Base-by-base conservation (phyloP, 768 basidiomycete genomes). In the Phlebiopsis gigantea region DNA sequence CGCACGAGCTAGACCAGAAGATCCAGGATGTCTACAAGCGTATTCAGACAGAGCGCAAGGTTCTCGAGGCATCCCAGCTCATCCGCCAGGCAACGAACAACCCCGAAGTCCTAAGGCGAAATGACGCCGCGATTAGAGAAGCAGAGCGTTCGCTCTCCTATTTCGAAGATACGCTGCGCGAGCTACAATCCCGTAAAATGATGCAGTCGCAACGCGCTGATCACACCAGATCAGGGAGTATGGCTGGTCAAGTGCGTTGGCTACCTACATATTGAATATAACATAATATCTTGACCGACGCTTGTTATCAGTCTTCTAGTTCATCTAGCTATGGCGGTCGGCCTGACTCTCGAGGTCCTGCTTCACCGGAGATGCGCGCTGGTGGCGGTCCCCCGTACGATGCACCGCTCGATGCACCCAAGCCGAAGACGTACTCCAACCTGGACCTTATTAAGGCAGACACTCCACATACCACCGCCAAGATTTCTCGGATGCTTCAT, bases 371-470 rank as follows among this genome's bases (percentile, higher is more conserved):
- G 39, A 21, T 63, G 49, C 59, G 58, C 22, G 49, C 60, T 15
- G 41, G 43, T 1, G 63, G 65, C 21, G 64, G 59, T 15, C 56
- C 58, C 21, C 53, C 61, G 5, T 60, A 55, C 21, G 63, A 65
- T 26, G 72, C 68, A 65, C 73, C 65, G 65, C 75, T 63, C 62
- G 74, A 69, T 65, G 67, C 65, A 46, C 72, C 82, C 30, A 80
- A 79, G 67, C 72, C 72, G 59, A 89, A 87, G 72, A 82, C 82
- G 56, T 90, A 89, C 68, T 83, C 84, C 61, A 93, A 92, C 65
- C 78, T 94, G 60, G 97, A 99, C 77, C 77, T 99, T 60, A 93
- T 97, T 72, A 95, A 95, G 74, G 94, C 94, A 61, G 97, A 99
- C 75, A 95, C 95, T 45, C 95, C 96, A 15, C 84, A 96, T 68